These are phyloP conservation scores for Paraphoma chrysanthemicola DNA, from an alignment of 2,329 filamentous ascomycete genomes.

Conservation along the genomic window DNA sequence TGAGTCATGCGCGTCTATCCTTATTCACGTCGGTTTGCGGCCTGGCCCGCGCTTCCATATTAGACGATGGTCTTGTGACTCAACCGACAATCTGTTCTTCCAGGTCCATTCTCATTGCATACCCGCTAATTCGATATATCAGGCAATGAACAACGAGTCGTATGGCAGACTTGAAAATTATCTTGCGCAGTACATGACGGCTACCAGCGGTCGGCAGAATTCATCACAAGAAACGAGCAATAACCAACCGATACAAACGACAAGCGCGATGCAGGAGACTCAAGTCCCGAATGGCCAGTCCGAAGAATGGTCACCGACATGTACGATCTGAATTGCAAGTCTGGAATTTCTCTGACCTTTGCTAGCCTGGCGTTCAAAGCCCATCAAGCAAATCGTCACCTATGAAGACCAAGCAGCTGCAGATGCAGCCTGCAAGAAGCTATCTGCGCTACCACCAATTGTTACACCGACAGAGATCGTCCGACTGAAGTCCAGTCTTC, in stretches of 20 bases:
- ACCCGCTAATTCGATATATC: background rate
- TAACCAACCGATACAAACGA: background rate
- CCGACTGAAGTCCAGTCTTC: constrained; percentile 77
- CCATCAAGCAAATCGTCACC: constrained; percentile 76
- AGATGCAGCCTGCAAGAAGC: constrained; percentile 66
- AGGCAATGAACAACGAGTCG: constrained; percentile 15
- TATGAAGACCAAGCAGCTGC: constrained; percentile 71
- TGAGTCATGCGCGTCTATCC: constrained; percentile 30
- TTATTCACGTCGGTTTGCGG: constrained; percentile 27
- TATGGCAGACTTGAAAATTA: constrained; percentile 18
- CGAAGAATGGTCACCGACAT: constrained; percentile 49
- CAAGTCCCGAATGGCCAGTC: constrained; percentile 7
- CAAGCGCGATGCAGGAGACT: background rate
- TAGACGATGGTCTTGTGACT: constrained; percentile 21
- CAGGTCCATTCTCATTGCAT: background rate
- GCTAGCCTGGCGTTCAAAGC: constrained; percentile 75
- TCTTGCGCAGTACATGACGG: constrained; percentile 14
- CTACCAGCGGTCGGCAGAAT: constrained; percentile 1
- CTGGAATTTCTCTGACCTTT: background rate
- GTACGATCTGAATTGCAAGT: constrained; percentile 26
- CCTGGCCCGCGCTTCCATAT: constrained; percentile 28
- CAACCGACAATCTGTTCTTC: constrained; percentile 3
- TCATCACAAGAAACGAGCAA: background rate
- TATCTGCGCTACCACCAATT: constrained; percentile 74
- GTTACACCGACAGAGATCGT: constrained; percentile 83